These are phyloP conservation scores for Cercophora sp. DNA, from an alignment of 495 filamentous ascomycete genomes.

Conservation along the genomic window DNA sequence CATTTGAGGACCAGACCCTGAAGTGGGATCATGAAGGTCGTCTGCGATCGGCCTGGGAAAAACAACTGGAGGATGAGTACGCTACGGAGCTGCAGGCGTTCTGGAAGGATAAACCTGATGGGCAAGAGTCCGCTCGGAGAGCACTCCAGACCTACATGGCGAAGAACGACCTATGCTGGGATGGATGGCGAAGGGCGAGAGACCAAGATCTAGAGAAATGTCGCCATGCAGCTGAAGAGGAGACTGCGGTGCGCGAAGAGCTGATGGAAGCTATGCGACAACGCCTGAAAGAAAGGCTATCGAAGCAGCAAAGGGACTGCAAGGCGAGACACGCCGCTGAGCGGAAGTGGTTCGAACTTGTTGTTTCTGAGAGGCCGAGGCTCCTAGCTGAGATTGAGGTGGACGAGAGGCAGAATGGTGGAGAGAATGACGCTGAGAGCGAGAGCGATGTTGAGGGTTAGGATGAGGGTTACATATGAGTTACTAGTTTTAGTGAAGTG, in stretches of 20 bases:
- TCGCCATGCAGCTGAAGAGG: slow-evolving; percentile 20
- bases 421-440: slow-evolving; percentile 23
- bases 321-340: slow-evolving; percentile 23
- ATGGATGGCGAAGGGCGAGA: slow-evolving; percentile 28
- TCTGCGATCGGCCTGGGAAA: slow-evolving; percentile 25
- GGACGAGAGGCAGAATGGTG: slow-evolving; percentile 32
- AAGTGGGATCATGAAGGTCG: slow-evolving; percentile 24
- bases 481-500: too few species aligned
- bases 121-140: slow-evolving; percentile 9
- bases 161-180: slow-evolving; percentile 26
- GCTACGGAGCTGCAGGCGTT: slow-evolving; percentile 19
- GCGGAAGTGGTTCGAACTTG: slow-evolving; percentile 27
- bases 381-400: slow-evolving; percentile 28
- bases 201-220: slow-evolving; percentile 23
- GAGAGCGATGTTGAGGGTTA: background rate
- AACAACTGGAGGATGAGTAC: slow-evolving; percentile 33
- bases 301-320: slow-evolving; percentile 13
- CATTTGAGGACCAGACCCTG: slow-evolving; percentile 19
- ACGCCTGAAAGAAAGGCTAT: slow-evolving; percentile 15
- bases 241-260: slow-evolving; percentile 27
- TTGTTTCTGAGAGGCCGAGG: slow-evolving; percentile 26
- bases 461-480: too few species aligned
- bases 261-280: slow-evolving; percentile 23
- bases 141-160: slow-evolving; percentile 23
- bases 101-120: slow-evolving; percentile 23